Conservation (phyloP, 345 rosid species). For the Balakata baccata region DNA sequence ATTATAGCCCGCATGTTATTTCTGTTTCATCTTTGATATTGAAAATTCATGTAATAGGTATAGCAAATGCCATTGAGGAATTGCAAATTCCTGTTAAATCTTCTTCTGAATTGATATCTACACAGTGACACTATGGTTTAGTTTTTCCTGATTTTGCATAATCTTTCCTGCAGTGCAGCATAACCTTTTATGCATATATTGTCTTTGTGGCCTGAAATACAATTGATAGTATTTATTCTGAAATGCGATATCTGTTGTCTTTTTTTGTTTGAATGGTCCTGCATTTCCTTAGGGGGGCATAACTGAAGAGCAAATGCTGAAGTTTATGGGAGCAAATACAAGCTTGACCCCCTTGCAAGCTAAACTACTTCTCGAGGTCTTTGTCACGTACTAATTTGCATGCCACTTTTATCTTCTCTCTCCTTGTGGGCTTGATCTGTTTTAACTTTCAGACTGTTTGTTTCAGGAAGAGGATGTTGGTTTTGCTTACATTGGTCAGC, state of each 20-base stretch:
- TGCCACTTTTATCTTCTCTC: slow-evolving; percentile 2
- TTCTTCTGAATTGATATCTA: background rate
- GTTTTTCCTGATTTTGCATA: slow-evolving; percentile 6
- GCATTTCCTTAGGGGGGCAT: slow-evolving; percentile 63
- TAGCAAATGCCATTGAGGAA: slow-evolving; percentile 11
- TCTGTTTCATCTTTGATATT: slow-evolving; percentile 4
- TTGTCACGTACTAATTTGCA: slow-evolving; percentile 16
- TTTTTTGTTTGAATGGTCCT: slow-evolving; percentile 15
- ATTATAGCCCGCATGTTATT: slow-evolving; percentile 1
- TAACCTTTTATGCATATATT: slow-evolving; percentile 13
- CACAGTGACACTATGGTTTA: background rate
- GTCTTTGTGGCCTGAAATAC: slow-evolving; percentile 10
- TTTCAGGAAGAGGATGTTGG: slow-evolving; percentile 81
- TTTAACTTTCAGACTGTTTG: slow-evolving; percentile 14
- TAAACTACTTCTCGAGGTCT: slow-evolving; percentile 88
- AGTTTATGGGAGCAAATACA: slow-evolving; percentile 93
- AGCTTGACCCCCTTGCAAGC: slow-evolving; percentile 62
- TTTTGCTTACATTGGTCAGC: slow-evolving; percentile 85
- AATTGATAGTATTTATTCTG: slow-evolving; percentile 7
- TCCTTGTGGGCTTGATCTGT: background rate
- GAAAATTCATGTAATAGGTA: slow-evolving; percentile 3
- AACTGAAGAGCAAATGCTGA: slow-evolving; percentile 95
- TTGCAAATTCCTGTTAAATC: slow-evolving; percentile 11
- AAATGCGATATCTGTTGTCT: slow-evolving; percentile 8
- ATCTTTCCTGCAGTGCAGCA: slow-evolving; percentile 9